Evolutionary conservation across 2,329 filamentous ascomycete species (phyloP), one percentile per base, ranked within the genome.

Genomic region (Neocucurbitaria cava): DNA sequence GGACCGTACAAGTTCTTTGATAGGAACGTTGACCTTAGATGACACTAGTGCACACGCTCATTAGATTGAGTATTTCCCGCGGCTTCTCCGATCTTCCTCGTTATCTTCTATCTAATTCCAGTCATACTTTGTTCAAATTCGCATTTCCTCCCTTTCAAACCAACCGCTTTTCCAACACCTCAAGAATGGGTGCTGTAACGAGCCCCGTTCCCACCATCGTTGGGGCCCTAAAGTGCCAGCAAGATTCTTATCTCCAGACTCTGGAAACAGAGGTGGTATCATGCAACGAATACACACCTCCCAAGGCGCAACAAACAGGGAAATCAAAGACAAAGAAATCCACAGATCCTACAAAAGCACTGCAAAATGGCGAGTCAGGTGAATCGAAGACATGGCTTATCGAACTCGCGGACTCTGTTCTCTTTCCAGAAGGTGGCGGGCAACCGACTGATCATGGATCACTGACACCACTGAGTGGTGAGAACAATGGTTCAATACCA

Each of bases 361-460:
- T 54, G 21, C 39, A 42, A 11, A 58, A 64, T 8, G 45, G 54
- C 9, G 39, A 49, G 20, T 45, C 46, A 10, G 17, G 52, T 36
- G n/a, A 54, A n/a, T 44, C 52, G 8, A 67, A 67, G 44, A 59
- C 59, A 46, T 74, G 58, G 55, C 62, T 72, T 35, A 62, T 74
- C 35, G 70, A 74, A 50, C 63, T 71, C 18, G 66, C 64, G 1
- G 71, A 74, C 44, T 71, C 69, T 1, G 67, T 74, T 3, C 58
- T 74, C 1, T 74, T 74, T 30, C 70, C 71, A 8, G 70, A 72
- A 57, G 71, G 70, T 10, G 71, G 71, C 18, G 71, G 71, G 1
- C 71, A 74, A 44, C 68, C 66, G 24, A 70, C 68, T 3, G 71
- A 73, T 40, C 65, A 73, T 44, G 71, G 71, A 20, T 54, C 62